Percentiles rank a stretch among this genome's conserved stretches.
Conservation (phyloP, 2,329 filamentous ascomycete genomes). For the Chaetomium strumarium region DNA sequence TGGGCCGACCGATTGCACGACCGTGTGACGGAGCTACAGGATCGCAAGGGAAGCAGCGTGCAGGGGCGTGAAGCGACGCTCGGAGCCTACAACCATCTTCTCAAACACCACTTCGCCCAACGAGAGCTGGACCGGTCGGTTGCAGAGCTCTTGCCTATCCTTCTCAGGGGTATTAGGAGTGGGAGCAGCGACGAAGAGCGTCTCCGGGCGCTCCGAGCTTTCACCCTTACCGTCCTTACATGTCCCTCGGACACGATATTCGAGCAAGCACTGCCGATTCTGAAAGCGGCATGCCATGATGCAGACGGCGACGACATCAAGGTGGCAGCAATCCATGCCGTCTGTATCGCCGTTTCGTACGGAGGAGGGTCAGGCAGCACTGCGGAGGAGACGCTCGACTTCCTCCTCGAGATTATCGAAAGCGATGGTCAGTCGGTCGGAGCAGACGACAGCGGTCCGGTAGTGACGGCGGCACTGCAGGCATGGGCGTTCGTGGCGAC, state of each 20-base stretch:
- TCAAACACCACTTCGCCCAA: slow-evolving; percentile 63
- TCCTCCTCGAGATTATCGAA: slow-evolving; percentile 69
- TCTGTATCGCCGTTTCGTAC: slow-evolving; percentile 68
- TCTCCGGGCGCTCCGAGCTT: slow-evolving; percentile 63
- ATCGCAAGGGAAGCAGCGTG: slow-evolving; percentile 70
- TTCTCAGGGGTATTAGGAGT: slow-evolving; percentile 64
- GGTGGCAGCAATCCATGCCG: slow-evolving; percentile 64
- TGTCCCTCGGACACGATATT: slow-evolving; percentile 61
- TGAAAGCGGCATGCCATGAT: slow-evolving; percentile 61
- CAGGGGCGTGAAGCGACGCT: slow-evolving; percentile 63
- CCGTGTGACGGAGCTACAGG: slow-evolving; percentile 64
- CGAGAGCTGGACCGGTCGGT: slow-evolving; percentile 55
- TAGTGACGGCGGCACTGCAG: slow-evolving; percentile 69
- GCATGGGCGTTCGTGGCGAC: slow-evolving; percentile 78
- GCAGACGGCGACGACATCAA: slow-evolving; percentile 60
- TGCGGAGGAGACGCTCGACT: slow-evolving; percentile 66
- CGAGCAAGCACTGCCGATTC: slow-evolving; percentile 49
- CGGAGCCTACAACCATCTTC: slow-evolving; percentile 54
- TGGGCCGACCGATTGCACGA: slow-evolving; percentile 60
- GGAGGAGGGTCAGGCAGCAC: slow-evolving; percentile 66
- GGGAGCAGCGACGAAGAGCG: slow-evolving; percentile 65
- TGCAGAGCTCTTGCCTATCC: slow-evolving; percentile 56
- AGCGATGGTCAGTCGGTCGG: slow-evolving; percentile 70
- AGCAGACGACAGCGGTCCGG: slow-evolving; percentile 61
- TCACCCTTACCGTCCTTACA: slow-evolving; percentile 65